These are phyloP conservation scores for Scheffersomyces stambukii DNA, from an alignment of 1,139 yeast genomes.

Conservation along the genomic window DNA sequence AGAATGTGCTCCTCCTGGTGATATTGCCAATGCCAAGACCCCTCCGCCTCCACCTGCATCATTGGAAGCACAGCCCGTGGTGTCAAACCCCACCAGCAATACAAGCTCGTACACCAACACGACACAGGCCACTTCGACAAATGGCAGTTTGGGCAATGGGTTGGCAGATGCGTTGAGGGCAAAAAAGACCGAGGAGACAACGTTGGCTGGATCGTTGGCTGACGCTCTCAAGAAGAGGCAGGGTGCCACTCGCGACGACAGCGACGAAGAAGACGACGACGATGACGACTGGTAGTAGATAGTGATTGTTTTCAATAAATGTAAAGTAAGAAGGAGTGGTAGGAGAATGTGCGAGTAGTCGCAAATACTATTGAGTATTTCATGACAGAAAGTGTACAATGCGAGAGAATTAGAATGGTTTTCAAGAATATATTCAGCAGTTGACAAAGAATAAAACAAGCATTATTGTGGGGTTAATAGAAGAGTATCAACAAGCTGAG, in stretches of 20 bases:
- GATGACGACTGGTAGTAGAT: conserved; percentile 45
- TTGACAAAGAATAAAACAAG: background rate
- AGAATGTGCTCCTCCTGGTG: conserved; percentile 50
- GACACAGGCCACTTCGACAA: conserved; percentile 12
- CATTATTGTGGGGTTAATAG: too few species aligned
- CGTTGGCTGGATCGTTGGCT: conserved; percentile 82
- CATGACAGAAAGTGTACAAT: background rate
- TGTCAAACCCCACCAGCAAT: conserved; percentile 8
- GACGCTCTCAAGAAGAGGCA: conserved; percentile 85
- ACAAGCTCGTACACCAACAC: conserved; percentile 12
- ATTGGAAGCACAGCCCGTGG: background rate
- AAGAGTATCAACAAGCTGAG: too few species aligned
- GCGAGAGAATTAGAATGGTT: background rate
- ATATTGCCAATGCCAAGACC: conserved; percentile 20
- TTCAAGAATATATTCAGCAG: background rate
- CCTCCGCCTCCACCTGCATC: conserved; percentile 31
- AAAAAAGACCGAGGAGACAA: conserved; percentile 58
- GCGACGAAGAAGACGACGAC: conserved; percentile 74
- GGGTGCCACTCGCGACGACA: conserved; percentile 68
- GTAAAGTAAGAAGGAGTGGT: background rate
- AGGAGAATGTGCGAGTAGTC: background rate
- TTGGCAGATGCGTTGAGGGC: conserved; percentile 73
- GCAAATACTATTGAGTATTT: background rate
- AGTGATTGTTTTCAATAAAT: background rate
- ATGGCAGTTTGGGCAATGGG: conserved; percentile 51